Evolutionary conservation across 139 green algal genomes (phyloP).

Genomic region (Picochlorum sp.): DNA sequence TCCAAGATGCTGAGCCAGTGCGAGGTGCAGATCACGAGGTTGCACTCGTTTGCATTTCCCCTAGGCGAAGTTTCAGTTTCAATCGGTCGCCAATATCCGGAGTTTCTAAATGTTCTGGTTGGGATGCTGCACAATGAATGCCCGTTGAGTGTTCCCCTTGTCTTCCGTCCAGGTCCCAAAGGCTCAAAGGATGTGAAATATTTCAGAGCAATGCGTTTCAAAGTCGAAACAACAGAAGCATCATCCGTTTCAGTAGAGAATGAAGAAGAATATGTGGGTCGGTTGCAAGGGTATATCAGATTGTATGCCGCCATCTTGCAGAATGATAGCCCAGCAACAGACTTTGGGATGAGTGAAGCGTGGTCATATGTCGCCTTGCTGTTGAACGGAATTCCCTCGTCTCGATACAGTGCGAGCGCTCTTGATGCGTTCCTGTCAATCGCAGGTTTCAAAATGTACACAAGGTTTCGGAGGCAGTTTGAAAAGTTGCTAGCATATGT

Average conservation of each 20-base stretch:
- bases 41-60: conserved; percentile 56
- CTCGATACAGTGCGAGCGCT: conserved; percentile 45
- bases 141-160: conserved; percentile 36
- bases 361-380: conserved; percentile 48
- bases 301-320: conserved; percentile 61
- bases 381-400: conserved; percentile 55
- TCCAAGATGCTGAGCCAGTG: conserved; percentile 50
- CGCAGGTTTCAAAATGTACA: conserved; percentile 45
- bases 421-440: conserved; percentile 50
- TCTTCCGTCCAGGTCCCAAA: conserved; percentile 20
- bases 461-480: conserved; percentile 44
- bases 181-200: conserved; percentile 20
- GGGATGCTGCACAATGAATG: conserved; percentile 44
- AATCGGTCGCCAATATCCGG: conserved; percentile 35
- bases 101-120: conserved; percentile 40
- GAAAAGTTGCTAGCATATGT: conserved; percentile 46
- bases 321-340: conserved; percentile 36
- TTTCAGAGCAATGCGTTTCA: conserved; percentile 34
- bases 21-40: conserved; percentile 42
- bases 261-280: conserved; percentile 34
- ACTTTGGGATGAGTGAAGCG: conserved; percentile 35
- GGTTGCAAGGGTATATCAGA: conserved; percentile 43
- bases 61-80: conserved; percentile 53
- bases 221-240: conserved; percentile 6
- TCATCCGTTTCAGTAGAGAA: conserved; percentile 16